A percentile compares a stretch with the other conserved stretches of the same genome.
phyloP scores from a whole-genome alignment of 176 grass and related monocot genomes.

The Musa schizocarpa region DNA sequence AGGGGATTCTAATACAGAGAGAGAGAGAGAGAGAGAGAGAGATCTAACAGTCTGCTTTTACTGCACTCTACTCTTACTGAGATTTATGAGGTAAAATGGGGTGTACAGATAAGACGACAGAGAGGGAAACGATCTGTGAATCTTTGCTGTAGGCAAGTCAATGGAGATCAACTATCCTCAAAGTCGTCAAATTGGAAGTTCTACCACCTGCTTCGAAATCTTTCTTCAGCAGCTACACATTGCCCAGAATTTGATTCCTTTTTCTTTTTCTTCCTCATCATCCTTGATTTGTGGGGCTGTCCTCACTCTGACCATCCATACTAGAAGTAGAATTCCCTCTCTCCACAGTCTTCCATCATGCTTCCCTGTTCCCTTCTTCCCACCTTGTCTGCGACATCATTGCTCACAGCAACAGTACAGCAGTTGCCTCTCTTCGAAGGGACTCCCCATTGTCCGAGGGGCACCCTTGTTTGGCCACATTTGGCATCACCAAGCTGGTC shows the following conservation, averaged over 20 bases:
- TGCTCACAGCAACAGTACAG: background rate
- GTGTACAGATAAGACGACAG: too few species aligned
- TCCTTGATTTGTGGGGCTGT: background rate
- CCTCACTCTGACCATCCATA: background rate
- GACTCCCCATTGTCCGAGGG: conserved; percentile 4
- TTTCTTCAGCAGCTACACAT: too few species aligned
- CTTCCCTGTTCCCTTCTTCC: background rate
- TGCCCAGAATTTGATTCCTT: too few species aligned
- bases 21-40: background rate
- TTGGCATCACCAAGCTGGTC: background rate
- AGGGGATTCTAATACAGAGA: too few species aligned
- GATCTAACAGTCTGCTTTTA: too few species aligned
- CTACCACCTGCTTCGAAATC: too few species aligned
- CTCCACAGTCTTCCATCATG: background rate
- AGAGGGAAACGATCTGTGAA: too few species aligned
- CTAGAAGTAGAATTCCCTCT: background rate
- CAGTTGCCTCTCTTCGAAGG: conserved; percentile 13
- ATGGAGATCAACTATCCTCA: too few species aligned
- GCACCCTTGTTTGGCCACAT: background rate
- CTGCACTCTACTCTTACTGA: too few species aligned
- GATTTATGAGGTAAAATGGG: background rate
- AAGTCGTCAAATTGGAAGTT: too few species aligned
- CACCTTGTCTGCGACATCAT: background rate
- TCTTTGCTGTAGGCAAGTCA: too few species aligned
- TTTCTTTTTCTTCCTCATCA: too few species aligned